These are phyloP conservation scores for Pisolithus tinctorius DNA, from an alignment of 768 basidiomycete species.

Conservation along the genomic window DNA sequence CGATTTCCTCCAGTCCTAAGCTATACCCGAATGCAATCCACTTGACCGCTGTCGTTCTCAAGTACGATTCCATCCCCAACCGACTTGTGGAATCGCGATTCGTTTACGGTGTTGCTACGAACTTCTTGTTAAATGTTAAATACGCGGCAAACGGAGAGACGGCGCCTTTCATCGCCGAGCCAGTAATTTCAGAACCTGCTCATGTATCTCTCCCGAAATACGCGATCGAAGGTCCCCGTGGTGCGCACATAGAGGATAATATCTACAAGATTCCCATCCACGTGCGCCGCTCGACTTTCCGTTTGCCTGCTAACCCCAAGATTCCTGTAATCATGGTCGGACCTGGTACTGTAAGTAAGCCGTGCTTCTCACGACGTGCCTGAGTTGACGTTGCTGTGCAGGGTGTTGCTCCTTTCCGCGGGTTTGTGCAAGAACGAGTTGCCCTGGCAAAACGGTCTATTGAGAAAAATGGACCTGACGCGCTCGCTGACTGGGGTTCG, in stretches of 20 bases:
- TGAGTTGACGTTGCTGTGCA: constrained; percentile 24
- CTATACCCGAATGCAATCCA: constrained; percentile 85
- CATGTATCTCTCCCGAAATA: constrained; percentile 57
- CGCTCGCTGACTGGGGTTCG: constrained; percentile 90
- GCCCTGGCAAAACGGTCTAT: constrained; percentile 90
- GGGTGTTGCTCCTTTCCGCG: constrained; percentile 99
- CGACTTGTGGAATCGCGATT: constrained; percentile 50
- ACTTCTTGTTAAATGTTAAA: constrained; percentile 93
- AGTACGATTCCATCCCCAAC: constrained; percentile 68
- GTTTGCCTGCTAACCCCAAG: constrained; percentile 95
- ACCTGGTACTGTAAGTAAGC: constrained; percentile 81
- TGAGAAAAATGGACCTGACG: constrained; percentile 93
- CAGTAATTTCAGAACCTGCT: constrained; percentile 29
- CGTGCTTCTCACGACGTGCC: background rate
- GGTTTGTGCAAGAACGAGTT: constrained; percentile 96
- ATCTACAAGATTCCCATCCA: constrained; percentile 88
- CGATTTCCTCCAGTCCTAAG: constrained; percentile 97
- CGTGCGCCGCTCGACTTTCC: constrained; percentile 93
- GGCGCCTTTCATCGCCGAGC: constrained; percentile 36
- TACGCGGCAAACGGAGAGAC: constrained; percentile 58
- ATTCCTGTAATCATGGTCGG: constrained; percentile 99
- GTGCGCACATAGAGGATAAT: constrained; percentile 65
- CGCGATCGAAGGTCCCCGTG: constrained; percentile 85
- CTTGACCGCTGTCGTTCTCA: constrained; percentile 91
- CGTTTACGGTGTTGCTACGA: constrained; percentile 89